These are phyloP conservation scores for Triglochin maritima DNA, from an alignment of 106 monocot genomes.

Conservation along the genomic window DNA sequence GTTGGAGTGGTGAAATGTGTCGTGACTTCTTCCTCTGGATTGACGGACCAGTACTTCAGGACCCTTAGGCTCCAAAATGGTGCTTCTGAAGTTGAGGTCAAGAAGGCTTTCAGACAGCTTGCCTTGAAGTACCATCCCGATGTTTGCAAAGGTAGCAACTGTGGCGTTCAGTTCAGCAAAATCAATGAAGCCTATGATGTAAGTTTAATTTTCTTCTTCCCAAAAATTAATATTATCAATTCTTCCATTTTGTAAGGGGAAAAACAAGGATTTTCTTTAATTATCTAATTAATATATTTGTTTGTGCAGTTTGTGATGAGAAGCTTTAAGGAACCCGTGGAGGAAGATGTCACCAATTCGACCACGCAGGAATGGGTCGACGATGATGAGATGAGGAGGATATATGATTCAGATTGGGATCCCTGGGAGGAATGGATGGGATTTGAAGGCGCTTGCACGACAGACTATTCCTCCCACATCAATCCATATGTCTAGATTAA, in stretches of 20 bases:
- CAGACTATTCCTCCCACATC: slow-evolving; percentile 66
- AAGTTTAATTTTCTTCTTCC: slow-evolving; percentile 6
- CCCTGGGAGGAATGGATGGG: slow-evolving; percentile 92
- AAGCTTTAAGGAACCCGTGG: slow-evolving; percentile 29
- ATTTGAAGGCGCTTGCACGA: slow-evolving; percentile 66
- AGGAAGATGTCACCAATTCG: slow-evolving; percentile 12
- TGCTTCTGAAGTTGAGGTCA: slow-evolving; percentile 76
- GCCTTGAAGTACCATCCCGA: slow-evolving; percentile 94
- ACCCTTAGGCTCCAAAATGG: slow-evolving; percentile 56
- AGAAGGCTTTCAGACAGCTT: slow-evolving; percentile 73
- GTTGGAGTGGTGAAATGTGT: neutral
- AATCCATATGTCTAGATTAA: slow-evolving; percentile 62
- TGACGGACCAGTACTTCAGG: slow-evolving; percentile 47
- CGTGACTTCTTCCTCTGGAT: neutral
- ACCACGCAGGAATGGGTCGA: slow-evolving; percentile 6
- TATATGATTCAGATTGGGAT: slow-evolving; percentile 48
- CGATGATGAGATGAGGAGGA: slow-evolving; percentile 32
- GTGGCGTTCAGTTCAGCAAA: slow-evolving; percentile 52
- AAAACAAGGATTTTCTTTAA: no score
- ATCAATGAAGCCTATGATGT: slow-evolving; percentile 95
- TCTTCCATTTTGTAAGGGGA: no score
- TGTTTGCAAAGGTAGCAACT: slow-evolving; percentile 79
- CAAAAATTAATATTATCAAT: neutral
- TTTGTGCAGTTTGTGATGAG: slow-evolving; percentile 71
- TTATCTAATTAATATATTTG: no score